Evolutionary conservation across 768 basidiomycete genomes (phyloP), one percentile per base, ranked within the genome.

Genomic region (Mycena vitilis): DNA sequence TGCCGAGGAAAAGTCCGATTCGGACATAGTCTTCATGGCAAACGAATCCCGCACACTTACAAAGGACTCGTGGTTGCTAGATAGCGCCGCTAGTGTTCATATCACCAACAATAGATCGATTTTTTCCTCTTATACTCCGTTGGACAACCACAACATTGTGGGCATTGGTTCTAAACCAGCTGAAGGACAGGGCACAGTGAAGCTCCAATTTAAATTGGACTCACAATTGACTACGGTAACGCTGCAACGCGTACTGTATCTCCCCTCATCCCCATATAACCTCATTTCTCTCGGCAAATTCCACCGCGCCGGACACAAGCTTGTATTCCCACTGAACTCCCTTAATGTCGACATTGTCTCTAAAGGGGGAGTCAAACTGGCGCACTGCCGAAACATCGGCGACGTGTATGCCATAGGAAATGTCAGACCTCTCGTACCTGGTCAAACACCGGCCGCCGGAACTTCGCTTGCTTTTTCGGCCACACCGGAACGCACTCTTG

Each of bases 201-300:
- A 36, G n/a, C 18, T 54, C 7, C 5, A 4, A 54, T 54, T 54
- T 25, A 9, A 10, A 4, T n/a, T 54, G 4, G 53, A 36, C 8
- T 4, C 53, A 36, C 15, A 20, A n/a, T 3, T 1, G 34, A 54
- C 34, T 16, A 37, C 16, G 6, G 53, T 54, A 20, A 9, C 11
- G 2, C 36, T 54, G 4, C 34, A 37, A 5, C 59, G 60, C 37
- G 60, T 53, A 9, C 60, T 62, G 20, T 62, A 62, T 34, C 49
- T 62, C 60, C 60, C 60, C 22, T 22, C 49, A 52, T 62, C 60
- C 49, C 60, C 60, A n/a, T 23, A 62, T 25, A 62, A 62, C 37
- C 37, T 62, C 15, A 3, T 62, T 22, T 62, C 53, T 1, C 60
- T 62, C 23, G 60, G 60, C 15, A 62, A 53, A 22, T 51, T 53